A percentile compares a stretch with the other conserved stretches of the same genome.
Conservation (phyloP, 2,329 filamentous ascomycete genomes). For the Aspergillus japonicus region DNA sequence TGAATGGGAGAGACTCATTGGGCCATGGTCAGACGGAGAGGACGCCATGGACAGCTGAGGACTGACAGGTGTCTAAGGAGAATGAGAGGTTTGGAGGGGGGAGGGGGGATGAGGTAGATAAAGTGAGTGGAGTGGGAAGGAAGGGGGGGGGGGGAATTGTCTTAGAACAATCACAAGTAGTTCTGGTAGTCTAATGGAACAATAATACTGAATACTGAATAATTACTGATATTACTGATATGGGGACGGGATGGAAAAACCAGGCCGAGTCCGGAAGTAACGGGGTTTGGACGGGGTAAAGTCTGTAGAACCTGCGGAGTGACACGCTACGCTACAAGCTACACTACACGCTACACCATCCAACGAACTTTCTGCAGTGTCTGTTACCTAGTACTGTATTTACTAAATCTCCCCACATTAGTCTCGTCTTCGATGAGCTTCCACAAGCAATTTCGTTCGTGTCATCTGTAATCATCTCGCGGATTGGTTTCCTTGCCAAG, state of each 20-base stretch:
- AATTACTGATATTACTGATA: no score
- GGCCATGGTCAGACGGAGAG: slow-evolving; percentile 16
- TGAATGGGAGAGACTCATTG: slow-evolving; percentile 17
- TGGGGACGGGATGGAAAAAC: slow-evolving; percentile 1
- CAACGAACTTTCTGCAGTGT: no score
- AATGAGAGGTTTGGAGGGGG: neutral
- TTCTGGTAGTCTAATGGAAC: neutral
- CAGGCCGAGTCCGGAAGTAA: slow-evolving; percentile 30
- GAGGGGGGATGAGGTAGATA: neutral
- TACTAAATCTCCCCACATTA: neutral
- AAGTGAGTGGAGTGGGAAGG: neutral
- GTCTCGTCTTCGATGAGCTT: slow-evolving; percentile 11
- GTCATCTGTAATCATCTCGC: neutral
- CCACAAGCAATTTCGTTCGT: slow-evolving; percentile 1
- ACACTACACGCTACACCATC: no score
- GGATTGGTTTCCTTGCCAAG: neutral
- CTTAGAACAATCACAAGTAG: neutral
- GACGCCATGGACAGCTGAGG: slow-evolving; percentile 21
- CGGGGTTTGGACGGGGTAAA: slow-evolving; percentile 20
- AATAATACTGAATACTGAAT: neutral
- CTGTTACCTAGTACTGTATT: no score
- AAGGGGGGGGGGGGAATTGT: neutral
- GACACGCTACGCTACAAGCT: neutral
- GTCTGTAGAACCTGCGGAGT: neutral
- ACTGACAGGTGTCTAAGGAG: neutral